Conservation (phyloP, 2,329 filamentous ascomycete genomes). For the Colletotrichum somersetense region DNA sequence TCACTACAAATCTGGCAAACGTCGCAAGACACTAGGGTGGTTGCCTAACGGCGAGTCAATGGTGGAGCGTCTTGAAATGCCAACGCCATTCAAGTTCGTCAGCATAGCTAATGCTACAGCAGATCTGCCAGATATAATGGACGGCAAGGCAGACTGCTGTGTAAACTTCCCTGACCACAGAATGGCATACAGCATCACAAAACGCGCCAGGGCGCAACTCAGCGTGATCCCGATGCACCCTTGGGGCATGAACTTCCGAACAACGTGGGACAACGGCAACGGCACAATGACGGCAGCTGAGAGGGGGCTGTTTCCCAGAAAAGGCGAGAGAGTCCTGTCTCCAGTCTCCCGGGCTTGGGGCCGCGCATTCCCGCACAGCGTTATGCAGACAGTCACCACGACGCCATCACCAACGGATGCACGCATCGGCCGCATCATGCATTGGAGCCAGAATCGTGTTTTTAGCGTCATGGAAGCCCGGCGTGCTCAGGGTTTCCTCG, state of each 20-base stretch:
- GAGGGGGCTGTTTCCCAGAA: constrained; percentile 54
- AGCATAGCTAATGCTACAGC: constrained; percentile 65
- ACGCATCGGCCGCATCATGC: constrained; percentile 67
- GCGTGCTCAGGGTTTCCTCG: constrained; percentile 77
- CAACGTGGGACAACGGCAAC: constrained; percentile 56
- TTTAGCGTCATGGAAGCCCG: constrained; percentile 76
- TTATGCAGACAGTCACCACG: constrained; percentile 76
- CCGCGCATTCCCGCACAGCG: constrained; percentile 62
- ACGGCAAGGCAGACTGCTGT: constrained; percentile 72
- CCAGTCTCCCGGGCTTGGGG: constrained; percentile 59
- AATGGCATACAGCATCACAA: constrained; percentile 56
- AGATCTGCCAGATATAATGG: constrained; percentile 73
- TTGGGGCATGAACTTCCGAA: constrained; percentile 64
- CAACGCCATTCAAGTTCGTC: constrained; percentile 72
- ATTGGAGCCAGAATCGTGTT: constrained; percentile 74
- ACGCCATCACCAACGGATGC: constrained; percentile 62
- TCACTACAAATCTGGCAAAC: constrained; percentile 57
- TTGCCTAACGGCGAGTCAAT: constrained; percentile 72
- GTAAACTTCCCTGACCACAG: constrained; percentile 78
- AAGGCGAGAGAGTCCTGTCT: constrained; percentile 36
- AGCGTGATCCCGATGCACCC: constrained; percentile 71
- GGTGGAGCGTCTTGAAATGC: constrained; percentile 61
- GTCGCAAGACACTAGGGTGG: constrained; percentile 62
- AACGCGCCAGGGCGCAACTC: constrained; percentile 60
- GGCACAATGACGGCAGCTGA: constrained; percentile 56